Evolutionary conservation across 768 basidiomycete species (phyloP).

Genomic region (Suillus alpinus): DNA sequence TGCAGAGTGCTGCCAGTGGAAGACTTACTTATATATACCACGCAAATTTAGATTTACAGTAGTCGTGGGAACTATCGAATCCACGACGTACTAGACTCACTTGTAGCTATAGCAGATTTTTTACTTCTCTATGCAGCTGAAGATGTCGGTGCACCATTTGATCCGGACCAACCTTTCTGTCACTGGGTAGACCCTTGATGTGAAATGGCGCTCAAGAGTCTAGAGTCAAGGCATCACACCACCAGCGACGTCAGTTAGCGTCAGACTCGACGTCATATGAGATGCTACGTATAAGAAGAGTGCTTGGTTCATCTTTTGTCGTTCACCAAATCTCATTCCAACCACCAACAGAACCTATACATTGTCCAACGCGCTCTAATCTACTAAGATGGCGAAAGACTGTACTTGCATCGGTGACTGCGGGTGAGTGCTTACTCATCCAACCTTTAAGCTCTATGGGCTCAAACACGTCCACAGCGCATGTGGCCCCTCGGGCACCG

Average conservation of each 20-base stretch:
- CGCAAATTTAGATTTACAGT: background rate
- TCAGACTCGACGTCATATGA: background rate
- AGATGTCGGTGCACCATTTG: background rate
- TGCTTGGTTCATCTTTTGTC: background rate
- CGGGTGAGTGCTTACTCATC: conserved; percentile 17
- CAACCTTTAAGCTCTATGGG: too few relatives aligned
- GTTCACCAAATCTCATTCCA: background rate
- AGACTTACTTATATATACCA: background rate
- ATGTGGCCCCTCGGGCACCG: conserved; percentile 30
- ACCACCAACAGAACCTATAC: background rate
- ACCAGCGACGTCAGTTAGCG: background rate
- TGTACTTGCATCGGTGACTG: conserved; percentile 31
- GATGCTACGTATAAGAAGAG: background rate
- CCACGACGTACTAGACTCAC: too few relatives aligned
- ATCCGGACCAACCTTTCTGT: too few relatives aligned
- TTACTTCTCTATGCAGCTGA: background rate
- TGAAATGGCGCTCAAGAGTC: background rate
- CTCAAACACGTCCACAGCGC: conserved; percentile 16
- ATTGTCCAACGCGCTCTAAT: background rate
- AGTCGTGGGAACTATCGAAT: conserved; percentile 1
- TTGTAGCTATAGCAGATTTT: too few relatives aligned
- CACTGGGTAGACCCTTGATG: background rate
- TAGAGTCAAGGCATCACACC: background rate
- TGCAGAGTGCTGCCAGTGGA: too few relatives aligned
- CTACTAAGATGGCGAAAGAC: conserved; percentile 18